Evolutionary conservation across 1,284 basidiomycete species (phyloP), one percentile per base, ranked within the genome.

Genomic region (Vanrija sp.): DNA sequence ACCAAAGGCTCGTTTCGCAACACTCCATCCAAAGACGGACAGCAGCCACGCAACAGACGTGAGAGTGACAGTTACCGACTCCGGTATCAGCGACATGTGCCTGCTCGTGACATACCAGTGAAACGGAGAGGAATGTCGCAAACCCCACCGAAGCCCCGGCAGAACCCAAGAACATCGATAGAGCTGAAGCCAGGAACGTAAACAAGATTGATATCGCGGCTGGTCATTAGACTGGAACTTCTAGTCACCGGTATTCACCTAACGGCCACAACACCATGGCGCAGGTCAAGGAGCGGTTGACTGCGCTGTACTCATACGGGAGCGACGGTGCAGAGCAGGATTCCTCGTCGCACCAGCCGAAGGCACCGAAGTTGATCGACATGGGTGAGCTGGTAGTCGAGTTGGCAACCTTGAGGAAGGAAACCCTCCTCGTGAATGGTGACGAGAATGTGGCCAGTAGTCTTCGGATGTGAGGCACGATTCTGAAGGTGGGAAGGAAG

Each of bases 241-340:
- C 1, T 24, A 12, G 18, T 12, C 12, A 2, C 31, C 4, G 9
- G 14, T 6, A 61, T 67, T 52, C 49, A 72, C 72, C 55, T 16
- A 74, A 64, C 0, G 68, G 64, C 73, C 73, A 75, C 15, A 75
- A 60, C 19, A 73, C 57, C 72, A 74, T 73, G 0, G 59, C 67
- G 2, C 67, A 63, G 2, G 73, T 73, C 36, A 75, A 56, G 15
- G 72, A 63, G 10, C 48, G 45, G 49, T 73, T 68, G n/a, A 73
- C 69, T 23, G 66, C 59, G 2, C 66, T 66, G 49, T 65, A 73
- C 65, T 75, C 72, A 43, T 75, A 75, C 0, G 59, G 64, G 1
- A 64, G 56, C 14, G 24, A 10, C 44, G 54, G 64, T 3, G 58
- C 55, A 10, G 64, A 58, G 56, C 71, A 72, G 18, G 48, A 63